Percentiles rank a stretch among this genome's conserved stretches.
These are phyloP conservation scores for Pichia membranifaciens DNA, from an alignment of 805 yeast species.

Conservation along the genomic window DNA sequence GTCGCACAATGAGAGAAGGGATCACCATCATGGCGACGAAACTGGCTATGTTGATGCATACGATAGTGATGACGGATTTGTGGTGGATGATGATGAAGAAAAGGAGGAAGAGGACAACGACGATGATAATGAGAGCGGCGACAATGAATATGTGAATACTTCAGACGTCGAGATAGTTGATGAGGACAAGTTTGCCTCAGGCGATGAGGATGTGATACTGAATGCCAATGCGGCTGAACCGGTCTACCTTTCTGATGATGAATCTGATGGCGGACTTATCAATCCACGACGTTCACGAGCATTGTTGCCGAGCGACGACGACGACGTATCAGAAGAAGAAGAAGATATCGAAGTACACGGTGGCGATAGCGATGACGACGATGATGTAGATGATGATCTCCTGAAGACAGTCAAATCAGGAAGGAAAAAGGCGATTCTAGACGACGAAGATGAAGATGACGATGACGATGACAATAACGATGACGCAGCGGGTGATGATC, in stretches of 20 bases:
- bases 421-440: not conserved
- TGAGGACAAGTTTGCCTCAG: slow-evolving; percentile 6
- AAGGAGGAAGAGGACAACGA: slow-evolving; percentile 6
- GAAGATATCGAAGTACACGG: not conserved
- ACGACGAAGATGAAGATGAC: slow-evolving; percentile 8
- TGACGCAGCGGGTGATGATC: not conserved
- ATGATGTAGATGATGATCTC: slow-evolving; percentile 4
- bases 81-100: slow-evolving; percentile 14
- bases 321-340: not conserved
- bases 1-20: not conserved
- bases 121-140: slow-evolving; percentile 1
- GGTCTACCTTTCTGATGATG: not conserved
- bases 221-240: not conserved
- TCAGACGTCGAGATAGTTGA: slow-evolving; percentile 12
- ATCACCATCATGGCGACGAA: slow-evolving; percentile 4
- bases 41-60: not conserved
- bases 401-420: not conserved
- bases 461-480: slow-evolving; percentile 1
- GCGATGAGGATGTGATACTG: slow-evolving; percentile 13
- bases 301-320: not conserved
- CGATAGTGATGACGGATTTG: slow-evolving; percentile 17
- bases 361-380: slow-evolving; percentile 1
- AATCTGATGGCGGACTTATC: not conserved
- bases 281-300: not conserved
- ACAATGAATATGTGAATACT: not conserved